Evolutionary conservation across 768 basidiomycete genomes (phyloP).

Genomic region (Lanmaoa pseudosensibilis): DNA sequence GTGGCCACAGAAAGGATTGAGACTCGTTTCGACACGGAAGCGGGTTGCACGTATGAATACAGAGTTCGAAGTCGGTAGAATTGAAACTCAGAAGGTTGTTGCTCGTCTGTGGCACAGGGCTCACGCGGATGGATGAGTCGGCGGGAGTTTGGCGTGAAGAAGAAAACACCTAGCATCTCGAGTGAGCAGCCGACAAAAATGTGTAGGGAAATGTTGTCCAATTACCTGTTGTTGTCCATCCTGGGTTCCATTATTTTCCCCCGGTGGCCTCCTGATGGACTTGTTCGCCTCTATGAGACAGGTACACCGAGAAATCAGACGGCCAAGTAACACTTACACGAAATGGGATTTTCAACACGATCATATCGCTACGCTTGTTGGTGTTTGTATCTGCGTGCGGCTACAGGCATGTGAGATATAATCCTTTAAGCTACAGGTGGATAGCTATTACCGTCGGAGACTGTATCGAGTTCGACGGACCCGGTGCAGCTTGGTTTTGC

Average conservation of each 20-base stretch:
- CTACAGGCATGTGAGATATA: slow-evolving; percentile 12
- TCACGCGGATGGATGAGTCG: neutral
- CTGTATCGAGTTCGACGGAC: neutral
- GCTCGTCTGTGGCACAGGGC: slow-evolving; percentile 4
- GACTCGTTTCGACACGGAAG: slow-evolving; percentile 29
- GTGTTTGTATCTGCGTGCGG: slow-evolving; percentile 2
- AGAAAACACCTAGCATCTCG: neutral
- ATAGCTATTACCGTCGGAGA: slow-evolving; percentile 12
- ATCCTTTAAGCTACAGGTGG: neutral
- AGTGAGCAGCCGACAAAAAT: neutral
- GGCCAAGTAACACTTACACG: slow-evolving; percentile 12
- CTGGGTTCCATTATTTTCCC: slow-evolving; percentile 1
- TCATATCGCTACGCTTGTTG: slow-evolving; percentile 21
- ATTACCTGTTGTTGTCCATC: slow-evolving; percentile 15
- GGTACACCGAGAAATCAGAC: neutral
- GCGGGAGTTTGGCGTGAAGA: neutral
- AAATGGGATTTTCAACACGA: slow-evolving; percentile 24
- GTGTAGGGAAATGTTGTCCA: neutral
- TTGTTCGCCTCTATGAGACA: slow-evolving; percentile 7
- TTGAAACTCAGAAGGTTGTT: neutral
- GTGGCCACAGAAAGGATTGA: slow-evolving; percentile 26
- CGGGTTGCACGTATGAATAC: slow-evolving; percentile 28
- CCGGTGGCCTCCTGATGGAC: slow-evolving; percentile 7
- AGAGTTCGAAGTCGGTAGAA: slow-evolving; percentile 22
- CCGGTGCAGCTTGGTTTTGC: neutral